Conservation (phyloP, 345 rosid genomes). For the Orychophragmus violaceus region DNA sequence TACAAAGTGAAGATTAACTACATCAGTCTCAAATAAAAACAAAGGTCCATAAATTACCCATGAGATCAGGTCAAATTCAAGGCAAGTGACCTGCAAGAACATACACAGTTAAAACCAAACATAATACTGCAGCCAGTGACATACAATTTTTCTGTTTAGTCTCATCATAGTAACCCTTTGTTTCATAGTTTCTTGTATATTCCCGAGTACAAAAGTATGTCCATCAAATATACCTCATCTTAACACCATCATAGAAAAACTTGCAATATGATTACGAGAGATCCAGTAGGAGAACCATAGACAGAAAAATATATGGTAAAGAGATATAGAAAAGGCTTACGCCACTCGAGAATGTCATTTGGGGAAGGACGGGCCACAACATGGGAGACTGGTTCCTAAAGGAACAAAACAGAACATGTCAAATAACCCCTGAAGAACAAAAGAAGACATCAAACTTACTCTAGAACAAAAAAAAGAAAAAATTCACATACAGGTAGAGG, state of each 20-base stretch:
- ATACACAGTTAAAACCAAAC: no score
- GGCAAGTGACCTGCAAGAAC: no score
- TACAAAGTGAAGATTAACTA: no score
- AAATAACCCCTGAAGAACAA: background rate
- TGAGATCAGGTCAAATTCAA: no score
- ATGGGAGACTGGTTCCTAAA: conserved; percentile 90
- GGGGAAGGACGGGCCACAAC: conserved; percentile 90
- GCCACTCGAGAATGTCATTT: conserved; percentile 92
- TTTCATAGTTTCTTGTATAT: no score
- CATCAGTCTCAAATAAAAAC: no score
- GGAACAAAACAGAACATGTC: conserved; percentile 19
- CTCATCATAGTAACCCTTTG: background rate
- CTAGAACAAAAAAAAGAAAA: background rate
- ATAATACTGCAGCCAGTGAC: no score
- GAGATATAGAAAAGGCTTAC: conserved; percentile 47
- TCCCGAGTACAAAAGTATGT: background rate
- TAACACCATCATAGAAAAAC: background rate
- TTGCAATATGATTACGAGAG: background rate
- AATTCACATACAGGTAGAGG: background rate
- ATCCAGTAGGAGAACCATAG: background rate
- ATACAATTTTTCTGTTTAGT: background rate
- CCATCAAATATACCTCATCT: conserved; percentile 7
- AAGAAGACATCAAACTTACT: conserved; percentile 5
- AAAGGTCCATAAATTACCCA: no score
- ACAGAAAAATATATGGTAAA: background rate